phyloP scores from a whole-genome alignment of 116 monocot genomes.

The Posidonia oceanica region DNA sequence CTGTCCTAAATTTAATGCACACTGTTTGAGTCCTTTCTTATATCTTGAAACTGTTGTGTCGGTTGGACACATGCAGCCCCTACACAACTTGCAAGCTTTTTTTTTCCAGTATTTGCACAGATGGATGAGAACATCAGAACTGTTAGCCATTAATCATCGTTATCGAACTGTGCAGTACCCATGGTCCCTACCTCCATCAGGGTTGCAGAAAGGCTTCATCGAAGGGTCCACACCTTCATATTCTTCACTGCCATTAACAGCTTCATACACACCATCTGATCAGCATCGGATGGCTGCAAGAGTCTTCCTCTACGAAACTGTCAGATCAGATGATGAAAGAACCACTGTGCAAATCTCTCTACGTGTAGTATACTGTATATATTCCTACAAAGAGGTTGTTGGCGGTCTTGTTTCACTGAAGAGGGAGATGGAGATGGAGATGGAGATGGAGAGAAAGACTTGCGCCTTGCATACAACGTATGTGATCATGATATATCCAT shows the following conservation, averaged over 20 bases:
- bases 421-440: no score
- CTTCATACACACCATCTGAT: not conserved
- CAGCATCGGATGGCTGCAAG: no score
- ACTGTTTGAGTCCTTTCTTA: not conserved
- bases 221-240: constrained; percentile 4
- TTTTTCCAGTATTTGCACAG: constrained; percentile 5
- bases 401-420: no score
- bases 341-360: no score
- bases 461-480: no score
- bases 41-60: constrained; percentile 16
- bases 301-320: not conserved
- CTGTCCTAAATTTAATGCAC: not conserved
- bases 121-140: constrained; percentile 6
- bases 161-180: not conserved
- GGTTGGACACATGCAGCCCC: constrained; percentile 4
- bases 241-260: not conserved
- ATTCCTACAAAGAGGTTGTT: no score
- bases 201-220: not conserved
- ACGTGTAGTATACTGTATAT: no score
- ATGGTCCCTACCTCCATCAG: not conserved
- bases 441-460: no score
- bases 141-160: constrained; percentile 11
- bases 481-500: no score
- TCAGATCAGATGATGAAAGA: not conserved
- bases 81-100: not conserved